Conservation (phyloP, 2,329 filamentous ascomycete genomes). For the Colletotrichum gigasporum region DNA sequence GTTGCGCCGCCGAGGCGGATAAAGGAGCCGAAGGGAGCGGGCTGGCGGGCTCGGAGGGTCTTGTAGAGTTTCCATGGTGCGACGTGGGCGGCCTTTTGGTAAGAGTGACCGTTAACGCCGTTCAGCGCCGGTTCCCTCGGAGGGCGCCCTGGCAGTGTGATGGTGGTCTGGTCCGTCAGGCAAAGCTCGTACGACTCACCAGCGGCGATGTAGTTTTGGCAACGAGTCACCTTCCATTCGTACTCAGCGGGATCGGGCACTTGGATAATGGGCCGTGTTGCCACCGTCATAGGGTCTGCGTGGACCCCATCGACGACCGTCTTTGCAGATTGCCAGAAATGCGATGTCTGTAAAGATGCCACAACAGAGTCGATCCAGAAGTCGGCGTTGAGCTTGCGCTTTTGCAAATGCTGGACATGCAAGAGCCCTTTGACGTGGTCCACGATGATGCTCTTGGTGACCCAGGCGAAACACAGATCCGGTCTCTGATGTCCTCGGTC, state of each 20-base stretch:
- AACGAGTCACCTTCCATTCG: conserved; percentile 71
- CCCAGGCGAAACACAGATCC: conserved; percentile 80
- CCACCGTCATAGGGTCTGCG: conserved; percentile 13
- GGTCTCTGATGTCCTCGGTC: conserved; percentile 57
- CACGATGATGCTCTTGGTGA: conserved; percentile 79
- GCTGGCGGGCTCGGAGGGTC: conserved; percentile 74
- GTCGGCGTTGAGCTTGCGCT: conserved; percentile 31
- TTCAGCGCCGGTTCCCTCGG: conserved; percentile 1
- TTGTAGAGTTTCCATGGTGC: conserved; percentile 78
- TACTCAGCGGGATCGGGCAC: conserved; percentile 63
- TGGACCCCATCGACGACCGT: background rate
- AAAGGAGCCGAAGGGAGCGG: conserved; percentile 87
- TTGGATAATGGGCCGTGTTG: conserved; percentile 39
- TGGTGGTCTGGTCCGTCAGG: conserved; percentile 78
- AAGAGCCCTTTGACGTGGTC: conserved; percentile 72
- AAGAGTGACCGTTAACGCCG: conserved; percentile 19
- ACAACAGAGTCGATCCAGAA: conserved; percentile 43
- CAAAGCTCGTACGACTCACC: conserved; percentile 90
- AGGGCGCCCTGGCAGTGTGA: conserved; percentile 52
- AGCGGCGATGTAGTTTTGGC: conserved; percentile 76
- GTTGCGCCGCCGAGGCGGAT: conserved; percentile 75
- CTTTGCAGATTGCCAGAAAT: conserved; percentile 41
- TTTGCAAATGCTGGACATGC: conserved; percentile 73
- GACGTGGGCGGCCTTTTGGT: conserved; percentile 33
- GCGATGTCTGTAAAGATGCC: conserved; percentile 43